Conservation (phyloP, 2,329 filamentous ascomycete species). For the Cryphonectria japonica region DNA sequence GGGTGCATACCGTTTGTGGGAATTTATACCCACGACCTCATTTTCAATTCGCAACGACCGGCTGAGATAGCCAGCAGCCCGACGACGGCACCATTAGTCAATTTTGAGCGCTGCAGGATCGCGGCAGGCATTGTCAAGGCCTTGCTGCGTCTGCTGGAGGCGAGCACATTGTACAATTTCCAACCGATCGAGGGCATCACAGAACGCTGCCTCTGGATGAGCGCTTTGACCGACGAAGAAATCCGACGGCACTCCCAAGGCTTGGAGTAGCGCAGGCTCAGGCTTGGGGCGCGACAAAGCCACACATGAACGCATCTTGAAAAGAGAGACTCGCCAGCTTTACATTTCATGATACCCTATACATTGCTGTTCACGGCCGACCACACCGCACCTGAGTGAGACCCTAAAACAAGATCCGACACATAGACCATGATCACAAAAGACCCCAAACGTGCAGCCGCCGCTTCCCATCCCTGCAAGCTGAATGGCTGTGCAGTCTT, state of each 20-base stretch:
- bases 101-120: constrained; percentile 81
- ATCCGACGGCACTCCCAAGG: constrained; percentile 58
- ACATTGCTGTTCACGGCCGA: constrained; percentile 7
- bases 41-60: constrained; percentile 80
- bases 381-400: background rate
- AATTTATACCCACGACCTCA: constrained; percentile 80
- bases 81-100: constrained; percentile 70
- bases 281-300: background rate
- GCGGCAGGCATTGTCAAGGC: constrained; percentile 80
- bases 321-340: background rate
- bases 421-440: background rate
- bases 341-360: constrained; percentile 5
- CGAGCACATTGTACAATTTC: constrained; percentile 75
- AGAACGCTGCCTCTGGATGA: constrained; percentile 84
- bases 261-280: background rate
- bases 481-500: background rate
- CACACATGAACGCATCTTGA: background rate
- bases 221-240: constrained; percentile 75
- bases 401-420: background rate
- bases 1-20: constrained; percentile 86
- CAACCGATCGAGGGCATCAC: constrained; percentile 76
- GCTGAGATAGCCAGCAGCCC: constrained; percentile 72
- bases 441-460: background rate
- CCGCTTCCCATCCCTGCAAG: background rate
- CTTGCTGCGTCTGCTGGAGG: constrained; percentile 75